Evolutionary conservation across 768 basidiomycete genomes (phyloP), one percentile per base, ranked within the genome.

Genomic region (Russula sp.): DNA sequence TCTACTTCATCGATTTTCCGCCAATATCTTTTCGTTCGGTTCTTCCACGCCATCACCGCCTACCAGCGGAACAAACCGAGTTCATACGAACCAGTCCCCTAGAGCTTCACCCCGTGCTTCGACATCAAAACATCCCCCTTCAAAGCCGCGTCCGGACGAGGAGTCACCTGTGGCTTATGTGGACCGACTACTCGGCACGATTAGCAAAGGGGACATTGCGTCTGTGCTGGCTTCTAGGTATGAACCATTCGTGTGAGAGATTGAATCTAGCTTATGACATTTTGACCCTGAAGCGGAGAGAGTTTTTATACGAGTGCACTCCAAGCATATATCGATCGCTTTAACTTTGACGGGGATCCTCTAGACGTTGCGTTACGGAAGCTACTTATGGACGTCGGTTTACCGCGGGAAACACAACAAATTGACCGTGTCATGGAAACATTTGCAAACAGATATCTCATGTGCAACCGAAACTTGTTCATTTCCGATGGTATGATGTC

Each of bases 401-500:
- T 99, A 30, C 97, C 97, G 3, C 82, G 88, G 61, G 97, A 99
- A 79, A 98, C 97, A 2, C 97, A 99, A 73, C 96, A 98, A 75
- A 99, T 99, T 64, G 97, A 99, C 75, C 83, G 97, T 62, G 92
- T 98, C 54, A 92, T 99, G 71, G 94, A 98, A 76, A 91, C 92
- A 0, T 99, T 99, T 75, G 91, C 96, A 6, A 80, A 79, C 50
- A 84, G 90, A 64, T 99, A 97, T 75, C 76, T 86, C 63, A 78
- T 82, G 53, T 94, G 93, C 73, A 96, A 98, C 72, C 87, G 89
- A 55, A 82, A 79, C 46, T 73, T 98, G 48, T 98, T 95, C 71
- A 77, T 78, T 14, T 85, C 87, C 20, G 82, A 89, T 71, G 94
- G 93, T 90, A 70, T 64, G 80, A 65, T 20, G 18, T 26, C 22